A percentile compares a stretch with the other conserved stretches of the same genome.
Evolutionary conservation across 2,329 filamentous ascomycete genomes (phyloP).

Genomic region (Aureobasidium melanogenum): DNA sequence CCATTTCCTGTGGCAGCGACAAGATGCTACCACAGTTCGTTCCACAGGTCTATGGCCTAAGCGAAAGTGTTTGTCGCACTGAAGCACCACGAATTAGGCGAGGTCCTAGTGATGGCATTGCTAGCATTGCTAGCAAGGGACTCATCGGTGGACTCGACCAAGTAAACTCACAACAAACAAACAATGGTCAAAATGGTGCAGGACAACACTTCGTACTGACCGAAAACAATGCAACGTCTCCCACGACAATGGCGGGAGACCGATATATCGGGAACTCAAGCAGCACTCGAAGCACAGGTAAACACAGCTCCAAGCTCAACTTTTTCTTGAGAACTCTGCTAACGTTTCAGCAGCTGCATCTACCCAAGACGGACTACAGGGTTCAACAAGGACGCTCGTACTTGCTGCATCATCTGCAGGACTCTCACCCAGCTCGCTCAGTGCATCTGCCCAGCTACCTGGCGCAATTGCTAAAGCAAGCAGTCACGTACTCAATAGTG

Average conservation of each 20-base stretch:
- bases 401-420: background rate
- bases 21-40: background rate
- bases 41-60: background rate
- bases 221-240: background rate
- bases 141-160: background rate
- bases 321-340: background rate
- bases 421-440: background rate
- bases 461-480: background rate
- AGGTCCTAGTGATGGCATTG: background rate
- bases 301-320: background rate
- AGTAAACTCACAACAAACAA: background rate
- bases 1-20: background rate
- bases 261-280: background rate
- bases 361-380: background rate
- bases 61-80: background rate
- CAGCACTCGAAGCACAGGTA: background rate
- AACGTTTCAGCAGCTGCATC: background rate
- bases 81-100: background rate
- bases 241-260: background rate
- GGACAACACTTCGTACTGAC: background rate
- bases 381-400: background rate
- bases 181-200: background rate
- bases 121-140: background rate
- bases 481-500: background rate
- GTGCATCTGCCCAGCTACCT: background rate